These are phyloP conservation scores for Boletus vinaceobasis DNA, from an alignment of 768 basidiomycete species.

Conservation along the genomic window DNA sequence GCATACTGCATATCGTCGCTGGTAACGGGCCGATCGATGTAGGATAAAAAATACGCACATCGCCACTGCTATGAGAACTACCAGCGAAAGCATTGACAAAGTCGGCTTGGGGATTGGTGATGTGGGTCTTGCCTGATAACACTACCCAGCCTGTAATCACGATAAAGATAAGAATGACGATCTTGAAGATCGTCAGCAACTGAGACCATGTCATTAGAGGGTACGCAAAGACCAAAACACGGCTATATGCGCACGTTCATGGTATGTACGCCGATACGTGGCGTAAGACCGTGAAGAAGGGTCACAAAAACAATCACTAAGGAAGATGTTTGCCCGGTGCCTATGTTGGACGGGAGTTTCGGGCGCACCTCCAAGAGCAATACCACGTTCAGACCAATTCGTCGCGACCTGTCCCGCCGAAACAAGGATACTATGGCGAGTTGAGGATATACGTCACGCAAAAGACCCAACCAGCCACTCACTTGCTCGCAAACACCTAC, in stretches of 20 bases:
- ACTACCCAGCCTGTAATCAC: slow-evolving; percentile 60
- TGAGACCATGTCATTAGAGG: slow-evolving; percentile 11
- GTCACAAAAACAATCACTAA: slow-evolving; percentile 50
- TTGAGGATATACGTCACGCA: neutral
- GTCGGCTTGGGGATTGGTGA: slow-evolving; percentile 53
- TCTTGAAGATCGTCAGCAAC: slow-evolving; percentile 54
- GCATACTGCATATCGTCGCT: slow-evolving; percentile 43
- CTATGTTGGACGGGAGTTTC: too few relatives aligned
- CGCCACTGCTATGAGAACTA: slow-evolving; percentile 50
- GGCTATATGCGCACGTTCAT: slow-evolving; percentile 47
- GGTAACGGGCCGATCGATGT: neutral
- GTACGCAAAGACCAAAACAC: neutral
- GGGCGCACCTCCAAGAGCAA: slow-evolving; percentile 50
- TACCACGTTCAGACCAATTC: slow-evolving; percentile 53
- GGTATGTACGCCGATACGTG: slow-evolving; percentile 43
- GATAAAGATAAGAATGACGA: slow-evolving; percentile 50
- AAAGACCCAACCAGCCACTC: neutral
- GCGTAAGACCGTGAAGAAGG: slow-evolving; percentile 49
- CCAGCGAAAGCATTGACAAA: slow-evolving; percentile 57
- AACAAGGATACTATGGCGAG: slow-evolving; percentile 42
- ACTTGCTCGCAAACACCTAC: slow-evolving; percentile 37
- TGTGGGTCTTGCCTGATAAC: slow-evolving; percentile 52
- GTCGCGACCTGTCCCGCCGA: slow-evolving; percentile 38
- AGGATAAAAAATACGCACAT: slow-evolving; percentile 26
- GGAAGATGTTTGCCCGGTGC: neutral